phyloP scores from a whole-genome alignment of 2,329 filamentous ascomycete species.

The Aspergillus pseudonomiae region DNA sequence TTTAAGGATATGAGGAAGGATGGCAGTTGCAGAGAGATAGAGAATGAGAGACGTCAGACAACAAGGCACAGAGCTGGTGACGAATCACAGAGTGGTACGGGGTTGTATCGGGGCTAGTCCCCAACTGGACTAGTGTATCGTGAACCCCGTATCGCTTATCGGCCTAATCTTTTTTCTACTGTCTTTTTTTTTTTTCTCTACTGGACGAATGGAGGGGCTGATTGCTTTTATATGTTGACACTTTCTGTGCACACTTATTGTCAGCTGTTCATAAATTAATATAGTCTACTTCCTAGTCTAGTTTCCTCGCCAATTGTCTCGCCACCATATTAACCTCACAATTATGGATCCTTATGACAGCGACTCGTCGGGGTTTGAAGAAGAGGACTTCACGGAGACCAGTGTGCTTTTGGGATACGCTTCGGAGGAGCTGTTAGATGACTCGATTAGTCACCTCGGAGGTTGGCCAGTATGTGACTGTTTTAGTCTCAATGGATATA shows the following conservation, averaged over 20 bases:
- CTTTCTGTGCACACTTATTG: background rate
- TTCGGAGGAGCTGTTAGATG: conserved; percentile 75
- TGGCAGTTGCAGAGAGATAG: conserved; percentile 1
- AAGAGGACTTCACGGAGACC: conserved; percentile 63
- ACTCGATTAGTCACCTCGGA: conserved; percentile 84
- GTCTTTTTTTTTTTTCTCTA: conserved; percentile 8
- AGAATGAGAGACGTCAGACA: conserved; percentile 11
- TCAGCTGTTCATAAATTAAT: background rate
- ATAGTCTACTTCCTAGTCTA: background rate
- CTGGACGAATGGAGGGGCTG: background rate
- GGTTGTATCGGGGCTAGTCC: conserved; percentile 14
- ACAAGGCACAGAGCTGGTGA: background rate
- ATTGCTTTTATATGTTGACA: background rate
- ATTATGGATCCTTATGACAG: conserved; percentile 80
- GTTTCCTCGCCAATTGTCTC: background rate
- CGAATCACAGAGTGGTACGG: conserved; percentile 7
- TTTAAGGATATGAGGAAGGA: background rate
- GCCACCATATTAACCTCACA: background rate
- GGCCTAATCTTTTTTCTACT: conserved; percentile 14
- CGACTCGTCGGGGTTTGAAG: conserved; percentile 73
- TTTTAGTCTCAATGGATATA: background rate
- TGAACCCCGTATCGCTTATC: conserved; percentile 26
- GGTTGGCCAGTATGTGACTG: conserved; percentile 74
- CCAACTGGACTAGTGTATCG: conserved; percentile 5
- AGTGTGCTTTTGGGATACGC: conserved; percentile 90